Evolutionary conservation across 164 flowering plant genomes (phyloP).

Genomic region (Dillenia suffruticosa): DNA sequence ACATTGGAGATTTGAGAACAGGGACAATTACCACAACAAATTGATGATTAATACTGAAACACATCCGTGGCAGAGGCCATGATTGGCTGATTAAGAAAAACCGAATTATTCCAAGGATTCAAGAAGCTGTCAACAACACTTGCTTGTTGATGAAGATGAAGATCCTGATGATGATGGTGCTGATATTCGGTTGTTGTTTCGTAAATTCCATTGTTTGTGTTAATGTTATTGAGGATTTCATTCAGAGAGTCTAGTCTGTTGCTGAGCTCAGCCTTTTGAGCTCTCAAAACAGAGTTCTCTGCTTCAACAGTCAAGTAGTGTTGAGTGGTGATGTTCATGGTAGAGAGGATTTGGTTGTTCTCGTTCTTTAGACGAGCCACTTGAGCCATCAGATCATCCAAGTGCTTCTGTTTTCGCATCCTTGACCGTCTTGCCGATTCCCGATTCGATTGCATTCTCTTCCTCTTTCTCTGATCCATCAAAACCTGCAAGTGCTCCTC

Average conservation of each 20-base stretch:
- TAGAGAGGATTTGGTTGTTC: conserved; percentile 44
- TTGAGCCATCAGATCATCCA: conserved; percentile 68
- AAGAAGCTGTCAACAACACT: conserved; percentile 18
- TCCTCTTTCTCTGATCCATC: conserved; percentile 64
- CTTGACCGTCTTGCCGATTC: conserved; percentile 91
- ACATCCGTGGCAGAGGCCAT: conserved; percentile 43
- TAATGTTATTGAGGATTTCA: conserved; percentile 47
- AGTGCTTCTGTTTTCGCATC: conserved; percentile 76
- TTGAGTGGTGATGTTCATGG: conserved; percentile 47
- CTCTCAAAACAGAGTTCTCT: conserved; percentile 62
- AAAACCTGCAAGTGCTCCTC: conserved; percentile 43
- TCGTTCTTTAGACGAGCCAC: conserved; percentile 47
- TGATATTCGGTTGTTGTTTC: conserved; percentile 1
- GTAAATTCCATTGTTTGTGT: conserved; percentile 18
- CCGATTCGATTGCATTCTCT: conserved; percentile 84
- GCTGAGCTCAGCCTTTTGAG: conserved; percentile 61
- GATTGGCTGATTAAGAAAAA: conserved; percentile 41
- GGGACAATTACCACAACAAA: background rate
- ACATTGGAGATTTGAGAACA: no score
- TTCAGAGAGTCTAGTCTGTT: conserved; percentile 62
- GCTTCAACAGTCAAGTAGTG: conserved; percentile 46
- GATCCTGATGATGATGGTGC: conserved; percentile 1
- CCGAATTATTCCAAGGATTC: conserved; percentile 33
- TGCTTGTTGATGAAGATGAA: background rate
- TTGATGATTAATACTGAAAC: conserved; percentile 30